Base-by-base conservation (phyloP, 768 basidiomycete species). In the Chalciporus sphaerocephalus region DNA sequence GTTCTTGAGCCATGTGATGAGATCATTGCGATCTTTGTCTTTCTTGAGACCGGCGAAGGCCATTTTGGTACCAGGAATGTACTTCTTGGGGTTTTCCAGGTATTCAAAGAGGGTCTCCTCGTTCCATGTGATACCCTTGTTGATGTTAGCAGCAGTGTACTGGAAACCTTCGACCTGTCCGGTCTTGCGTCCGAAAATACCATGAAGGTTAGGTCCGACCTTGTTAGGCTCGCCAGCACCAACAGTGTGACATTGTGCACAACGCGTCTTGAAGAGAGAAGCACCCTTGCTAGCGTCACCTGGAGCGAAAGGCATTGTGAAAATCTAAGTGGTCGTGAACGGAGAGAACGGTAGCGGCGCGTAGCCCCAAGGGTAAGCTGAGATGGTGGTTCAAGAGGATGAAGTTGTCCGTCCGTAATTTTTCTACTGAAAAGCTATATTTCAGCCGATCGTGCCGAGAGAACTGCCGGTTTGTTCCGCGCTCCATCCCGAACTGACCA, bases 11-110 rank as follows among this genome's bases (percentile, higher is more conserved):
- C 75, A 81, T 47, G 92, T 81, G 61, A 97, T 79, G 60, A 98
- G 83, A 73, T 98, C 94, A 65, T 83, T 88, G 73, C 94, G 85
- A 68, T 97, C 94, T 79, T 93, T 92, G 9, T 91, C 91, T 81
- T 97, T 98, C 85, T 97, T 98, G 66, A 98, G 72, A 60, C 95
- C 95, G 54, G 93, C 92, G 58, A 96, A 97, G 47, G 93, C 94
- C 94, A 97, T 97, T 76, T 95, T 96, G 40, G 94, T 96, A 38
- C 94, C 93, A 30, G 91, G 91, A 55, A 94, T 94, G 74, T 92
- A 93, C 87, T 95, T 95, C 78, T 97, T 97, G 50, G 94, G 94
- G 78, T 96, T 92, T 72, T 92, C 89, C 43, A 93, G 82, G 69
- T 93, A 93, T 47, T 94, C 94, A 65, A 95, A 96, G 30, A 97